phyloP scores from a whole-genome alignment of 116 monocot species.

The Phalaenopsis hybrid region DNA sequence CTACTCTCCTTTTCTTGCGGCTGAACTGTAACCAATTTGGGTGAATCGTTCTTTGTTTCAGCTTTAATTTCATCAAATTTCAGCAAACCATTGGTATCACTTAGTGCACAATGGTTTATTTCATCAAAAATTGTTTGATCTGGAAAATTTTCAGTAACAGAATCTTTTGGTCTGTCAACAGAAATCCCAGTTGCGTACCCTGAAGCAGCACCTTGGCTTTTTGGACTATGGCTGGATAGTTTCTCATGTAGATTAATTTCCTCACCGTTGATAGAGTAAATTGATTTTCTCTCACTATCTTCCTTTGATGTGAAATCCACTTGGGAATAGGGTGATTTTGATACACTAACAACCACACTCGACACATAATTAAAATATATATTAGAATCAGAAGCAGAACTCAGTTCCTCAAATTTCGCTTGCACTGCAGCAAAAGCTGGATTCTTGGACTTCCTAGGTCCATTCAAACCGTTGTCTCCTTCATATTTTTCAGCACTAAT shows the following conservation, averaged over 20 bases:
- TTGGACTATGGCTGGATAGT: slow-evolving; percentile 21
- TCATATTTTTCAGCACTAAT: slow-evolving; percentile 31
- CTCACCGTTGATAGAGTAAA: slow-evolving; percentile 16
- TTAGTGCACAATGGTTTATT: slow-evolving; percentile 13
- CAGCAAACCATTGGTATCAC: slow-evolving; percentile 10
- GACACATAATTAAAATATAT: slow-evolving; percentile 16
- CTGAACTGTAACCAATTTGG: slow-evolving; percentile 1
- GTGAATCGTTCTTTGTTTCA: slow-evolving; percentile 10
- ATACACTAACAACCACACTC: slow-evolving; percentile 23
- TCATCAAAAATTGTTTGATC: slow-evolving; percentile 41
- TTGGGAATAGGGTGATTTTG: slow-evolving; percentile 24
- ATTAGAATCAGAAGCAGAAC: slow-evolving; percentile 18
- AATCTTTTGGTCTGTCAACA: slow-evolving; percentile 31
- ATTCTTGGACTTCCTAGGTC: slow-evolving; percentile 38
- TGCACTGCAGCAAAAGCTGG: slow-evolving; percentile 66
- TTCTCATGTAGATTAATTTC: slow-evolving; percentile 12
- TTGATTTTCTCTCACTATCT: slow-evolving; percentile 7
- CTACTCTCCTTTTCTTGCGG: slow-evolving; percentile 10
- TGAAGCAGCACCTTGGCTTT: slow-evolving; percentile 24
- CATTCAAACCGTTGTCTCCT: slow-evolving; percentile 20
- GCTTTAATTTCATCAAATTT: slow-evolving; percentile 7
- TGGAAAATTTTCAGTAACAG: slow-evolving; percentile 57
- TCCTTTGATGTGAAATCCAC: slow-evolving; percentile 13
- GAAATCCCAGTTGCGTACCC: slow-evolving; percentile 52
- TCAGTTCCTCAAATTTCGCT: slow-evolving; percentile 76